Evolutionary conservation across 108 stramenopile genomes (phyloP).

Genomic region (Discostella pseudostelligera): DNA sequence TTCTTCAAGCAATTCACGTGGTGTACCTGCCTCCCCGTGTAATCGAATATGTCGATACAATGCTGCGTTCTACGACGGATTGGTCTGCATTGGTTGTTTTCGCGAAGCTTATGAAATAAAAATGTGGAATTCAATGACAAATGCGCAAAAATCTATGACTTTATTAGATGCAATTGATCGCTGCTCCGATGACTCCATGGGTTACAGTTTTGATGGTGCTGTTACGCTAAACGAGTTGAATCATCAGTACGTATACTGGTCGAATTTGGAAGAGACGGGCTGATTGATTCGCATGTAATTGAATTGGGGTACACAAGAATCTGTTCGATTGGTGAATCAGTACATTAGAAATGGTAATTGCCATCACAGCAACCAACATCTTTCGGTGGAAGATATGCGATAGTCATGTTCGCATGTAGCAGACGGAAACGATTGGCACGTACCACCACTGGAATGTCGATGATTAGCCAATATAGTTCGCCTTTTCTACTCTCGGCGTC

Average conservation of each 20-base stretch:
- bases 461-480: no score
- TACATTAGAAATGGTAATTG: neutral
- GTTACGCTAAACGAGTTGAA: slow-evolving; percentile 34
- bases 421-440: no score
- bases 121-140: slow-evolving; percentile 54
- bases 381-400: no score
- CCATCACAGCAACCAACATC: no score
- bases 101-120: slow-evolving; percentile 70
- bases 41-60: slow-evolving; percentile 74
- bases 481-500: no score
- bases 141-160: slow-evolving; percentile 48
- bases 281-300: neutral
- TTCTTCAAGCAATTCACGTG: neutral
- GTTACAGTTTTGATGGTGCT: slow-evolving; percentile 29
- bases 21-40: slow-evolving; percentile 51
- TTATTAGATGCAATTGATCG: slow-evolving; percentile 61
- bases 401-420: no score
- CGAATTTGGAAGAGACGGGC: slow-evolving; percentile 4
- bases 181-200: slow-evolving; percentile 5
- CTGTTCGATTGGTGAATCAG: no score
- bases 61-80: slow-evolving; percentile 53
- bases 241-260: slow-evolving; percentile 31
- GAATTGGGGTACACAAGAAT: no score
- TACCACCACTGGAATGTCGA: no score
- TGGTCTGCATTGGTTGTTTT: slow-evolving; percentile 75